Base-by-base conservation (phyloP, 371 early-diverging fungal genomes). In the Mortierella sp. region DNA sequence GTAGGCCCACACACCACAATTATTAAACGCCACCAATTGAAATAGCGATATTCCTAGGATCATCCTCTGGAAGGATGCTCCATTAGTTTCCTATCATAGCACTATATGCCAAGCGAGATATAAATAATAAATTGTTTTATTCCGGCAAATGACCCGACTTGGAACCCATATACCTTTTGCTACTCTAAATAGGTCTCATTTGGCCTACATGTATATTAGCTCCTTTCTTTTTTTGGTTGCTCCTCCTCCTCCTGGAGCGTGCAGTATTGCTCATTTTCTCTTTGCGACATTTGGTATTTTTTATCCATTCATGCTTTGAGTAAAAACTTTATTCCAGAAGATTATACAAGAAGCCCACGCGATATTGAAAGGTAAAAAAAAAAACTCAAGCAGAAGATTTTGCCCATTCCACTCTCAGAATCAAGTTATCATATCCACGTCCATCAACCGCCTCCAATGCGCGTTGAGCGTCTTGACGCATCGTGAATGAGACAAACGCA, bases 391-490 rank as follows among this genome's bases (percentile, higher is more conserved):
- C 49, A n/a, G 49, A 47, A 47, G 49, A 85, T 78, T 89, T 90
- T 45, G 94, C 90, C 90, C 92, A 94, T 75, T 97, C 98, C 59
- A 94, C 97, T 66, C 90, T 87, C 58, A 98, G 87, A 84, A 98
- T 97, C 73, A 97, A 87, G 77, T 93, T 96, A 83, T 96, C 97
- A 80, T 95, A 97, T 72, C 96, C 96, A 76, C 92, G 91, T 55
- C 98, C 98, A 79, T 96, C 92, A 75, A 98, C 88, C 68, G 90
- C 92, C 66, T 89, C 88, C 76, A 96, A 89, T 45, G 96, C 97
- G 66, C 86, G 84, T 67, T 94, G 92, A 67, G 97, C 97, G 81
- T 93, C 91, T 42, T 89, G 90, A 72, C 90, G 87, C 74, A 89
- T 89, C 77, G 86, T 86, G 87, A 93, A 97, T 34, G 93, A 92